phyloP scores from a whole-genome alignment of 306 rosid genomes.

The Luffa aegyptiaca region DNA sequence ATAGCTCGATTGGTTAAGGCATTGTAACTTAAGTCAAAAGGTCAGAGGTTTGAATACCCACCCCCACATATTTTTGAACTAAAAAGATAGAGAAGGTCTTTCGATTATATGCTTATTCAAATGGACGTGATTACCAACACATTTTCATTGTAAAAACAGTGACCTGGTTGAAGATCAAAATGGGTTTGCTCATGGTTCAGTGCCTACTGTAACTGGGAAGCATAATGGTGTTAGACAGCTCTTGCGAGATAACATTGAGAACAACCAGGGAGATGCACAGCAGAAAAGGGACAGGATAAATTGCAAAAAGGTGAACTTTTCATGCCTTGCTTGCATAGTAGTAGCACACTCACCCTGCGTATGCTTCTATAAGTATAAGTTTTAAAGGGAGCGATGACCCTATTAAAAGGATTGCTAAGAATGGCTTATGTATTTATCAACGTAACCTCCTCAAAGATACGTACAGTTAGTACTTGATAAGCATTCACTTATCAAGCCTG shows the following conservation, averaged over 20 bases:
- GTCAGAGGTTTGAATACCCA: not conserved
- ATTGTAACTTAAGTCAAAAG: not conserved
- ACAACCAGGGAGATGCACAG: conserved; percentile 13
- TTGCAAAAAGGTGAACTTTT: conserved; percentile 17
- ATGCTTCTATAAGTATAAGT: not conserved
- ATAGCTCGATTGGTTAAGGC: not conserved
- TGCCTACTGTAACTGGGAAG: conserved; percentile 14
- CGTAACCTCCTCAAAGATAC: not conserved
- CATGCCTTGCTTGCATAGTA: not conserved
- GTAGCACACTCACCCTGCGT: not conserved
- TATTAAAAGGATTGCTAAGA: not conserved
- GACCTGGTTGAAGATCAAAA: conserved; percentile 20
- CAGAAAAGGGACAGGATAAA: conserved; percentile 14
- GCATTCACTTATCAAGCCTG: not conserved
- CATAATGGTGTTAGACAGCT: conserved; percentile 19
- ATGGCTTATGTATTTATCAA: not conserved
- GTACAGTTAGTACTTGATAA: not conserved
- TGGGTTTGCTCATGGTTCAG: conserved; percentile 20
- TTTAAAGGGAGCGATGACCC: not conserved
- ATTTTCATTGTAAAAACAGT: conserved; percentile 17
- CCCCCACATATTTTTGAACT: not conserved
- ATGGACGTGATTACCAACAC: not conserved
- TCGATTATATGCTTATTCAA: conserved; percentile 1
- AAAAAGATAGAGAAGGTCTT: not conserved
- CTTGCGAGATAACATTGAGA: conserved; percentile 1